Conservation (phyloP, 129 eudicot species). For the Flaveria sonorensis region DNA sequence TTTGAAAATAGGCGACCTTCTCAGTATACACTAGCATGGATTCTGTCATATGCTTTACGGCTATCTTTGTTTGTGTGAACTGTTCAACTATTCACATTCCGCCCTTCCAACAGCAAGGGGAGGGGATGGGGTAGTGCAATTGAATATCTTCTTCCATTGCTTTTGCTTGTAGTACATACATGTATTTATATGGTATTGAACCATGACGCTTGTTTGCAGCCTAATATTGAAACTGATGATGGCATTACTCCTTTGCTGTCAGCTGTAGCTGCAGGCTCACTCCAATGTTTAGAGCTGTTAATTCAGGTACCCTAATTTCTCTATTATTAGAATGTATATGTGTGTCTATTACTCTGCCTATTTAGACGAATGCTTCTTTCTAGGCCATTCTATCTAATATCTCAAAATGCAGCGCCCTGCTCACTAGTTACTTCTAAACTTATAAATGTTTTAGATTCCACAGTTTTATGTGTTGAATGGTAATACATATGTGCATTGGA, state of each 20-base stretch:
- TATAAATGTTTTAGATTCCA: too few species aligned
- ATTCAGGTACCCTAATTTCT: slow-evolving; percentile 55
- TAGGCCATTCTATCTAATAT: too few species aligned
- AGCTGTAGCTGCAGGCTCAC: slow-evolving; percentile 92
- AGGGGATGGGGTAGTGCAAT: too few species aligned
- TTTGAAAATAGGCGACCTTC: neutral
- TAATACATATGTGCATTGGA: too few species aligned
- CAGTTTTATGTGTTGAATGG: too few species aligned
- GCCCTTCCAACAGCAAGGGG: neutral
- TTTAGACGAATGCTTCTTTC: neutral
- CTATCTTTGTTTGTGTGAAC: neutral
- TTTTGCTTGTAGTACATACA: neutral
- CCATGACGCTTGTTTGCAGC: slow-evolving; percentile 55
- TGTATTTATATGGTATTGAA: slow-evolving; percentile 3
- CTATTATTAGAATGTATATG: neutral
- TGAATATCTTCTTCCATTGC: neutral
- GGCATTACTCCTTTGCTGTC: slow-evolving; percentile 81
- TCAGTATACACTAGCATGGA: neutral
- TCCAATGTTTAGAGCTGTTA: slow-evolving; percentile 72
- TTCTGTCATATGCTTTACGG: neutral
- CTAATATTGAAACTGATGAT: slow-evolving; percentile 87
- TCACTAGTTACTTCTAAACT: too few species aligned
- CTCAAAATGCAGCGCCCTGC: too few species aligned
- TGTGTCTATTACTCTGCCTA: neutral
- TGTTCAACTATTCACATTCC: neutral